Conservation (phyloP, 2,329 filamentous ascomycete genomes). For the Neofusicoccum sp. region DNA sequence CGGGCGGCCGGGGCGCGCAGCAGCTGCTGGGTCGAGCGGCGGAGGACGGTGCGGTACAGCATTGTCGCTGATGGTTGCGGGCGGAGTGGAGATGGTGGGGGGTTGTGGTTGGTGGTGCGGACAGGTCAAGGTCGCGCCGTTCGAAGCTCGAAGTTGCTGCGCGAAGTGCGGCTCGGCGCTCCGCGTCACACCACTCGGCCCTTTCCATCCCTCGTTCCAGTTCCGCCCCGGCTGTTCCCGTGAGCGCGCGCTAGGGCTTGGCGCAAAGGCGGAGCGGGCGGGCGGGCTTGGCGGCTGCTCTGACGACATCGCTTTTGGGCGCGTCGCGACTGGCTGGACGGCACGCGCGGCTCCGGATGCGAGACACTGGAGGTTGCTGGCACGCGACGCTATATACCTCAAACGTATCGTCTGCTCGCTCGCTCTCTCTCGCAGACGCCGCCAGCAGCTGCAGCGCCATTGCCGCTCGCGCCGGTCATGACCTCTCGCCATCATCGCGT, state of each 20-base stretch:
- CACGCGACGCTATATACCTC: neutral
- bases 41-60: conserved; percentile 33
- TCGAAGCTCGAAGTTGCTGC: conserved; percentile 12
- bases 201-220: neutral
- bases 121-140: neutral
- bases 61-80: conserved; percentile 26
- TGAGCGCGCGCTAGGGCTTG: too few species aligned
- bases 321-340: conserved; percentile 6
- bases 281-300: neutral
- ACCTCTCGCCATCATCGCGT: neutral
- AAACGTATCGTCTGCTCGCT: neutral
- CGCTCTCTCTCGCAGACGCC: too few species aligned
- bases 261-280: too few species aligned
- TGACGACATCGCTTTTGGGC: conserved; percentile 13
- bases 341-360: neutral
- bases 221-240: conserved; percentile 1
- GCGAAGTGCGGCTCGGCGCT: neutral
- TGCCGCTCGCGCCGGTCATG: conserved; percentile 5
- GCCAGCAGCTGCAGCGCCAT: neutral
- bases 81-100: conserved; percentile 27
- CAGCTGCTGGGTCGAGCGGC: conserved; percentile 51
- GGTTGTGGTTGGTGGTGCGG: neutral
- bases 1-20: conserved; percentile 55
- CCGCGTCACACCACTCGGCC: conserved; percentile 10
- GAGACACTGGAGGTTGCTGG: neutral